Evolutionary conservation across 768 basidiomycete genomes (phyloP), one percentile per base, ranked within the genome.

Genomic region (Suillus alpinus): DNA sequence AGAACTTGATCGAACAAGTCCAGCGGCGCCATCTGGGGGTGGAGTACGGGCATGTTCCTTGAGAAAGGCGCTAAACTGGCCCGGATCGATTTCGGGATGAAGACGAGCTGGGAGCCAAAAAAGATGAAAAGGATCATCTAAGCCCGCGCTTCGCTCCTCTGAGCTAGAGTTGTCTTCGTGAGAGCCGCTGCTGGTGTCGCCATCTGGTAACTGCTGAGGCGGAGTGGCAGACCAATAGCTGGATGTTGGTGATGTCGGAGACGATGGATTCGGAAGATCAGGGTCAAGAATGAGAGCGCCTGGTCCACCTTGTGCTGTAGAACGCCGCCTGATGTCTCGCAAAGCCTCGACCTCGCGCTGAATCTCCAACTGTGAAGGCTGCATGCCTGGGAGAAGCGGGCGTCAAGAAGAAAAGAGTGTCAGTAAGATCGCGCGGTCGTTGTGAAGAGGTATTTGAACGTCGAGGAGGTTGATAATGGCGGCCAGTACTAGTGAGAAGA

Each of bases 61-160:
- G 66, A 99, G 85, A 72, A 99, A 98, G 12, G 88, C 90, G 56
- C 93, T 86, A 75, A 99, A 99, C 74, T 98, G 95, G 51, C 87
- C 90, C 26, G 97, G 97, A 0, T 95, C 96, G 69, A 99, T 92
- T 79, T 99, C 97, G 34, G 97, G 97, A 72, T 98, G 97, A 39
- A 98, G 80, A 60, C 89, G 86, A 16, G 97, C 97, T 57, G 97
- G 97, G 32, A 99, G 94, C 97, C 97, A 99, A 81, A 98, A 98
- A 65, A 98, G 85, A 74, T 94, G 91, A 68, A 88, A 87, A 2
- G 92, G 89, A 77, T 96, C 92, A 67, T 92, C 87, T 41, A 82
- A 73, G 23, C 69, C n/a, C n/a, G 46, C 12, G 8, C 44, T 58
- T 55, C 67, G 72, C 29, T 73, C 74, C 56, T 75, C 74, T 16